Evolutionary conservation across 805 yeast genomes (phyloP).

Genomic region (Yarrowia osloensis): DNA sequence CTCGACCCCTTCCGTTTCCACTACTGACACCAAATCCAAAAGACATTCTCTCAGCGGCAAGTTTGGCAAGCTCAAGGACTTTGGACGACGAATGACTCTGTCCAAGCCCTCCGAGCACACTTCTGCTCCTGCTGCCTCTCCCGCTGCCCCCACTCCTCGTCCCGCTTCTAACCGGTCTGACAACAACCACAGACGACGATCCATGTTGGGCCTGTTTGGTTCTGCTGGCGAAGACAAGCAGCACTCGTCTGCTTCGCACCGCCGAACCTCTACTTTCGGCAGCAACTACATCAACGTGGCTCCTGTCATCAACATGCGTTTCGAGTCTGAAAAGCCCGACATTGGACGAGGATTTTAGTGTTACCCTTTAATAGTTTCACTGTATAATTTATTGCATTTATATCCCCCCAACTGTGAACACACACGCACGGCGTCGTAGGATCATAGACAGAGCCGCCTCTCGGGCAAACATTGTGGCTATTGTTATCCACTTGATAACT

Average conservation of each 20-base stretch:
- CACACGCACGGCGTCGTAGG: too few relatives aligned
- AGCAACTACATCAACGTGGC: conserved; percentile 6
- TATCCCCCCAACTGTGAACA: not conserved
- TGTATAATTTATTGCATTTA: conserved; percentile 15
- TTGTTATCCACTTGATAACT: not conserved
- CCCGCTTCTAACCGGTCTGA: not conserved
- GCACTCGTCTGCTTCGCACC: not conserved
- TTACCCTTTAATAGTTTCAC: not conserved
- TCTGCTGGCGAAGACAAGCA: not conserved
- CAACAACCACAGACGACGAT: not conserved
- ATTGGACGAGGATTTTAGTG: conserved; percentile 16
- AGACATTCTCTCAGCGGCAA: conserved; percentile 18
- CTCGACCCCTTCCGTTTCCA: not conserved
- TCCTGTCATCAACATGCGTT: conserved; percentile 25
- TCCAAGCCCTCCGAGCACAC: not conserved
- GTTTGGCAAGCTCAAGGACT: conserved; percentile 26
- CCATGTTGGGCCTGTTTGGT: conserved; percentile 20
- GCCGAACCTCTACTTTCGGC: not conserved
- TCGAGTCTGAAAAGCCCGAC: conserved; percentile 17
- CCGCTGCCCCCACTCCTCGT: not conserved
- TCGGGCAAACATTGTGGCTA: not conserved
- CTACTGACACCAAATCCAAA: not conserved
- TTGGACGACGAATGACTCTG: conserved; percentile 8
- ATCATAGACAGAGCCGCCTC: not conserved
- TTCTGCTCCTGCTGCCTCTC: not conserved